Conservation (phyloP, 2,329 filamentous ascomycete species). For the Venturia nashicola region DNA sequence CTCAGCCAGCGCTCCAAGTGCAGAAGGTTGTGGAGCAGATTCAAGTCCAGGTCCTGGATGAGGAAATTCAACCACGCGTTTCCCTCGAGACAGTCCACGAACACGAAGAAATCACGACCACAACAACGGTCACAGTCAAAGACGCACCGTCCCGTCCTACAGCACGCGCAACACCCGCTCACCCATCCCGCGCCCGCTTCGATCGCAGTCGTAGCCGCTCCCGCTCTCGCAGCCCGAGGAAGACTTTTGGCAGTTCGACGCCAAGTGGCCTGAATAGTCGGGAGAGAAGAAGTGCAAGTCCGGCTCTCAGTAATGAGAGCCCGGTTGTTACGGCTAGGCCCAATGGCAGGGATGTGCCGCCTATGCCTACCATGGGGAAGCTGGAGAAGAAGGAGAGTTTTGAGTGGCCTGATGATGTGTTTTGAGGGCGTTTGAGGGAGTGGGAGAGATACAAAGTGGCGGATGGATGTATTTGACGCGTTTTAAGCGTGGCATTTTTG, state of each 20-base stretch:
- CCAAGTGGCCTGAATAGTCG: neutral
- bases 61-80: neutral
- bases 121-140: neutral
- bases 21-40: neutral
- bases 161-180: constrained; percentile 4
- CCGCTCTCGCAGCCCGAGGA: neutral
- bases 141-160: neutral
- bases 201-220: neutral
- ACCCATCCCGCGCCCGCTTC: neutral
- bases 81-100: constrained; percentile 7
- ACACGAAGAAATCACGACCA: neutral
- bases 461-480: neutral
- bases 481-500: neutral
- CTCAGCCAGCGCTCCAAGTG: neutral
- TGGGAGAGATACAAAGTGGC: neutral
- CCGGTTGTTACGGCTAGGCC: neutral
- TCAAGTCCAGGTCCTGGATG: neutral
- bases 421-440: neutral
- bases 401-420: constrained; percentile 11
- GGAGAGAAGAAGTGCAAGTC: neutral
- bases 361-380: neutral
- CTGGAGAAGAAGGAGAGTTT: constrained; percentile 5
- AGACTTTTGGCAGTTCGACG: neutral
- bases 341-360: constrained; percentile 6
- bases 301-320: neutral